A percentile compares a stretch with the other conserved stretches of the same genome.
Evolutionary conservation across 495 filamentous ascomycete species (phyloP).

Genomic region (Mytilinidion resinicola): DNA sequence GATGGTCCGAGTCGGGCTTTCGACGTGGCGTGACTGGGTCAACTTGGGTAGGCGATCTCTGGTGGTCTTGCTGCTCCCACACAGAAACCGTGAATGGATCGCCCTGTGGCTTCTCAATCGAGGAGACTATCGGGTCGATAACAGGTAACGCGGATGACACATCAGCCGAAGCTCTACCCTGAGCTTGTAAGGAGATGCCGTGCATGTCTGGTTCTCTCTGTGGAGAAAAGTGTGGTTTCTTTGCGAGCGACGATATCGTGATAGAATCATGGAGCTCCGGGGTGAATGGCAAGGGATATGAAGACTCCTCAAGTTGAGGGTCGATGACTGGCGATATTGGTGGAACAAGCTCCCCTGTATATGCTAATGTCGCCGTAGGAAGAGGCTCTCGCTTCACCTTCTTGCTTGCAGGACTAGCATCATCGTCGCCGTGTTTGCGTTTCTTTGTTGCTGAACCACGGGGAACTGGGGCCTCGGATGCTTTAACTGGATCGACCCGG

Average conservation of each 20-base stretch:
- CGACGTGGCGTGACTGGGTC: constrained; percentile 17
- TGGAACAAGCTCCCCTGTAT: background rate
- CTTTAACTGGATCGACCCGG: constrained; percentile 53
- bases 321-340: background rate
- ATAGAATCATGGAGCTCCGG: constrained; percentile 4
- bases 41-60: background rate
- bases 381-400: background rate
- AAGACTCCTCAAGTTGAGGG: background rate
- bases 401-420: constrained; percentile 2
- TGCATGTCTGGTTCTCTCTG: background rate
- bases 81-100: background rate
- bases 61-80: constrained; percentile 1
- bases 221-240: background rate
- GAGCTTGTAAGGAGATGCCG: constrained; percentile 1
- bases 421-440: constrained; percentile 13
- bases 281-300: background rate
- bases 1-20: background rate
- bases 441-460: constrained; percentile 46
- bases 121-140: constrained; percentile 12
- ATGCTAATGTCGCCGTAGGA: background rate
- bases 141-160: background rate
- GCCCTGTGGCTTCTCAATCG: constrained; percentile 14
- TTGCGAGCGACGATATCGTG: background rate
- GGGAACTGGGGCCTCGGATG: constrained; percentile 52
- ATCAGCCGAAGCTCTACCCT: background rate